Percentiles rank a stretch among this genome's conserved stretches.
Evolutionary conservation across 192 early-diverging fungal species (phyloP).

Genomic region (Podila minutissima): DNA sequence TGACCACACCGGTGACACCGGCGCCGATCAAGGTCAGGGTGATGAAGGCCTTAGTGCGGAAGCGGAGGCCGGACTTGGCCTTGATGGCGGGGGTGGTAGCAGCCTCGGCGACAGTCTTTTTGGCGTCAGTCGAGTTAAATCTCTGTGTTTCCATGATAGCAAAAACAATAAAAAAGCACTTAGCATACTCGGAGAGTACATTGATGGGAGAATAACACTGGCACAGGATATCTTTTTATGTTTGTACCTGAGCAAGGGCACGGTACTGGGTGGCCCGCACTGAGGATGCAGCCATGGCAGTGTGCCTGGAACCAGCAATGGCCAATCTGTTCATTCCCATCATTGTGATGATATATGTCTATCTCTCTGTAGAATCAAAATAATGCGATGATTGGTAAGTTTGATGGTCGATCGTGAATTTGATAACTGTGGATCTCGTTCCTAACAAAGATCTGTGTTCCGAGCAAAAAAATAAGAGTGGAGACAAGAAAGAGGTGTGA

Average conservation of each 20-base stretch:
- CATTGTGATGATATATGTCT: constrained; percentile 10
- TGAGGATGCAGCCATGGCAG: constrained; percentile 19
- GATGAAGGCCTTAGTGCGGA: constrained; percentile 46
- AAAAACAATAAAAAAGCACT: not conserved
- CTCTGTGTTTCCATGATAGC: constrained; percentile 7
- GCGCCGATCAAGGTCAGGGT: constrained; percentile 41
- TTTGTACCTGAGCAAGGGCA: constrained; percentile 37
- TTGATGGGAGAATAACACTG: no score
- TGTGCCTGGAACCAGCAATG: constrained; percentile 36
- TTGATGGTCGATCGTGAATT: not conserved
- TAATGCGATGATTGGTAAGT: no score
- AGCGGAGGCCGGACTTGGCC: constrained; percentile 29
- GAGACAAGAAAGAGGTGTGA: no score
- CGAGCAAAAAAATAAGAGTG: not conserved
- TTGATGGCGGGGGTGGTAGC: constrained; percentile 14
- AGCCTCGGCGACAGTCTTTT: constrained; percentile 32
- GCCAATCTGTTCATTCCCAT: constrained; percentile 45
- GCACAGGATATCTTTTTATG: no score
- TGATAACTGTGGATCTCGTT: not conserved
- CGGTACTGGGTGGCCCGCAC: constrained; percentile 48
- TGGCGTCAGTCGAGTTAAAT: constrained; percentile 46
- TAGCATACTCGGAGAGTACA: no score
- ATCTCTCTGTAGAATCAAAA: not conserved
- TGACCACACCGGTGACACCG: constrained; percentile 44
- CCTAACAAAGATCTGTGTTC: not conserved